A percentile compares a stretch with the other conserved stretches of the same genome.
Evolutionary conservation across 257 asterid genomes (phyloP).

Genomic region (Mentha longifolia): DNA sequence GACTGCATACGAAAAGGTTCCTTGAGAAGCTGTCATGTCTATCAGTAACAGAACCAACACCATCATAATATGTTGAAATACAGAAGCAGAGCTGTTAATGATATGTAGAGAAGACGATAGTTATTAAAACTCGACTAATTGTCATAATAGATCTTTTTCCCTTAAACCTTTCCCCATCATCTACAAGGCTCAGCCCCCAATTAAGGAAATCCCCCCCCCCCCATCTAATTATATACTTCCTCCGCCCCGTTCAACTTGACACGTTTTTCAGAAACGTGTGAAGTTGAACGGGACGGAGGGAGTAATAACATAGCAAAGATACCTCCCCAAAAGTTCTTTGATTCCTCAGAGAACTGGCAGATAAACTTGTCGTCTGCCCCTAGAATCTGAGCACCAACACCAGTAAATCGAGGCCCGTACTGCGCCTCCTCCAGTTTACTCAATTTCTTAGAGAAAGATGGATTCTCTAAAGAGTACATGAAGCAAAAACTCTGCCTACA

Average conservation of each 20-base stretch:
- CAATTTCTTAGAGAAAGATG: slow-evolving; percentile 70
- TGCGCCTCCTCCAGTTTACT: slow-evolving; percentile 62
- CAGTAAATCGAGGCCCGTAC: slow-evolving; percentile 81
- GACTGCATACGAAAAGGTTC: slow-evolving; percentile 16
- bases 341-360: slow-evolving; percentile 77
- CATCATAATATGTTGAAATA: no score
- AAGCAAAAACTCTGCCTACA: slow-evolving; percentile 96
- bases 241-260: no score
- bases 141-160: background rate
- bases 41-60: no score
- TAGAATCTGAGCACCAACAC: slow-evolving; percentile 96
- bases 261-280: background rate
- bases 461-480: slow-evolving; percentile 93
- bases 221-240: no score
- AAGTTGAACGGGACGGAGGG: background rate
- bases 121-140: background rate
- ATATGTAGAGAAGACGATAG: background rate
- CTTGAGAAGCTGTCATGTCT: background rate
- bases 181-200: background rate
- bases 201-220: no score
- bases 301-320: slow-evolving; percentile 26
- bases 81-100: background rate
- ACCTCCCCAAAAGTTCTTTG: slow-evolving; percentile 94
- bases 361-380: slow-evolving; percentile 96
- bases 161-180: slow-evolving; percentile 4